Base-by-base conservation (phyloP, 1,284 basidiomycete species). In the Trametes sp. region DNA sequence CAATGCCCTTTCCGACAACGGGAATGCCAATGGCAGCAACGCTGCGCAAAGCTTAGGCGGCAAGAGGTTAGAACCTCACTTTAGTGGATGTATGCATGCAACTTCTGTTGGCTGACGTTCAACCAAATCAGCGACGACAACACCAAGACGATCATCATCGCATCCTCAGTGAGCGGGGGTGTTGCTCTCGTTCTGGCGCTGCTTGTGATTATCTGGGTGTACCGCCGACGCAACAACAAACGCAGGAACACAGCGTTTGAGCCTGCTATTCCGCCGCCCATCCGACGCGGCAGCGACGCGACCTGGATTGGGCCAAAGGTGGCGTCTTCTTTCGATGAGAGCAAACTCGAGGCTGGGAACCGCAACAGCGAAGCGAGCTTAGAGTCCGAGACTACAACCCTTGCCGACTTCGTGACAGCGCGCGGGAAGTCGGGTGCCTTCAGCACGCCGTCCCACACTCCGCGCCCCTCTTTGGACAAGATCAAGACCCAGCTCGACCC, bases 101-200 rank as follows among this genome's bases (percentile, higher is more conserved):
- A n/a, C n/a, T n/a, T n/a, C n/a, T n/a, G n/a, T n/a, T n/a, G 28
- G 4, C 28, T 11, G 16, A 35, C 7, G 16, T 4, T 13, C 28
- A 23, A 14, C 21, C 2, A 10, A 11, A 46, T 13, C 38, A 62
- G 59, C 26, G 45, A 61, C 41, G 28, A n/a, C 29, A 55, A 42
- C 26, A 61, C 61, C 36, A 63, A 59, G 38, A 62, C 63, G 7
- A 68, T 68, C 54, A 68, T 68, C 38, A 62, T 65, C 11, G 66
- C 63, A 5, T 65, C 66, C 21, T 64, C 57, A 1, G 61, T 65
- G 13, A 65, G 66, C 46, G 66, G 66, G 23, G 62, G 59, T 16
- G 62, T 68, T 14, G 63, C 59, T 11, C 6, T 68, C 5, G 58
- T 65, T n/a, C 59, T 68, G n/a, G 57, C 56, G 14, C 4, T 58